Base-by-base conservation (phyloP, 805 yeast species). In the Brettanomyces bruxellensis region DNA sequence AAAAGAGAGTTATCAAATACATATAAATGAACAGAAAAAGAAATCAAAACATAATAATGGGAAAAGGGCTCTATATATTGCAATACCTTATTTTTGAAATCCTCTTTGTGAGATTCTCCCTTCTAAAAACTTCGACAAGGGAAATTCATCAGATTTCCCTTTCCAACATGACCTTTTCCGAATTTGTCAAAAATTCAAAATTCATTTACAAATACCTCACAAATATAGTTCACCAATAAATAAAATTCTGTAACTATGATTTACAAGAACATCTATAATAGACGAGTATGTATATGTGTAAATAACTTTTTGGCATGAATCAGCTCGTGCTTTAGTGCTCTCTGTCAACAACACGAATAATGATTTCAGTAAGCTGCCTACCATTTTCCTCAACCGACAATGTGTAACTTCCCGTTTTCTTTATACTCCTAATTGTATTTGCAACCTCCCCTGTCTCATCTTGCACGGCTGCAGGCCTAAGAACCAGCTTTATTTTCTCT, bases 281-380 rank as follows among this genome's bases (percentile, higher is more conserved):
- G n/a, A 23, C n/a, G 4, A 12, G 25, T 38, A 23, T 22, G 18
- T 38, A 28, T 40, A 40, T 32, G 28, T 12, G 34, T 28, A 28
- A 28, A 28, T 28, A 28, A 28, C 7, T 9, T 28, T 28, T 9
- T 7, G 25, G 8, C 2, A 18, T 9, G 25, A 23, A 7, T 25
- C 14, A 34, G 34, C n/a, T n/a, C 22, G 11, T 24, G 7, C 5
- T 40, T 34, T 40, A 18, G 14, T 40, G 24, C 32, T 28, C 32
- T 30, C 44, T 55, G 12, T 57, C 47, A 38, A 56, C 58, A 28
- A 62, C 62, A 39, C 48, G 51, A 32, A 61, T 39, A 11, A 53
- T 30, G 22, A 53, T 45, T 9, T 49, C 34, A 34, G 45, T 48
- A 6, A 54, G 38, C 36, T 48, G 53, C 23, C 53, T 49, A 3